Evolutionary conservation across 2,329 filamentous ascomycete species (phyloP), one percentile per base, ranked within the genome.

Genomic region (Lanzia echinophila): DNA sequence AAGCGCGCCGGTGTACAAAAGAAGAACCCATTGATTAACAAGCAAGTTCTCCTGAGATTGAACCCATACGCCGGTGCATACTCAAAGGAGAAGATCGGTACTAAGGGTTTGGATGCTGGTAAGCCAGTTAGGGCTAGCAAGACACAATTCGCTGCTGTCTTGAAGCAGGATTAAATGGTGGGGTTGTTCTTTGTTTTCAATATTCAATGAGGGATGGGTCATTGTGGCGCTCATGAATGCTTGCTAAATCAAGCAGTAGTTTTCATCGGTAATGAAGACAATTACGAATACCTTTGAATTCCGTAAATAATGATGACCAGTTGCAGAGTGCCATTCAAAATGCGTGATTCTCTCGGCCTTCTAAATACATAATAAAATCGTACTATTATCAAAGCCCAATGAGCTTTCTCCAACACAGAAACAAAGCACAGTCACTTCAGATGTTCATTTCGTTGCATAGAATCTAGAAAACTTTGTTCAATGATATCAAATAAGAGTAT

Each of bases 21-120:
- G 90, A 97, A 97, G 91, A 99, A 99, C 84, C 94, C 94, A 70
- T 90, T 99, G 67, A 82, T 81, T 78, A 99, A 99, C 88, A 95
- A 90, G 85, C 94, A 97, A 83, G 87, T 99, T 66, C 84, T 96
- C 77, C 88, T 99, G 72, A 88, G 94, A 70, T 88, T 99, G 75
- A 99, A 99, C 87, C 94, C 94, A 62, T 99, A 99, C 78, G 92
- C 94, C 67, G 81, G 86, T 68, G 85, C 88, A 61, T 99, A 95
- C 78, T 79, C 85, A 67, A 89, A 95, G 82, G 83, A 90, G 70
- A 87, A 90, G 77, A 74, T 94, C 56, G 89, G 89, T 64, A 80
- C 86, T 75, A 75, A 83, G 76, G 81, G 83, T 75, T 67, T 81
- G 62, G 75, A 83, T 61, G 69, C 72, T 55, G 78, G 74, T 65